Evolutionary conservation across 1,139 yeast genomes (phyloP).

Genomic region (Scheffersomyces insectosa): DNA sequence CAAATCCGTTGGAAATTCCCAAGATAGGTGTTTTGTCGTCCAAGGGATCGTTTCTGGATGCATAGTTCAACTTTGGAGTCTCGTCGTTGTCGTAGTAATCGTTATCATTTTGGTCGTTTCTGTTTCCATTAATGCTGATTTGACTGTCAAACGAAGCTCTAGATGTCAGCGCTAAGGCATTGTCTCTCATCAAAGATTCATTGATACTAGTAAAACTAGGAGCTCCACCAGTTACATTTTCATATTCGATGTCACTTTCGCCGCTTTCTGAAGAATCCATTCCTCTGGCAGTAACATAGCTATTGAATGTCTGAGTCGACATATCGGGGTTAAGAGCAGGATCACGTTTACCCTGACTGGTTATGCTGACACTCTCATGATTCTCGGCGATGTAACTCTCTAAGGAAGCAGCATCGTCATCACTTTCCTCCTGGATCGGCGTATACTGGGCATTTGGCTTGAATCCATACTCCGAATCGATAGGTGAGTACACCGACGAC

Average conservation of each 20-base stretch:
- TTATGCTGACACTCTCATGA: neutral
- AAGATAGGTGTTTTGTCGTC: constrained; percentile 36
- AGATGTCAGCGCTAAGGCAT: neutral
- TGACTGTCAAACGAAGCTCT: constrained; percentile 7
- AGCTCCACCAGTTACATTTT: neutral
- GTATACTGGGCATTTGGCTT: constrained; percentile 7
- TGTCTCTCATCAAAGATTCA: constrained; percentile 28
- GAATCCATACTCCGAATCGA: constrained; percentile 19
- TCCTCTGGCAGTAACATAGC: constrained; percentile 27
- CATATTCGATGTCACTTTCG: neutral
- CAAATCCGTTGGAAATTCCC: constrained; percentile 5
- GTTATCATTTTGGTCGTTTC: constrained; percentile 3
- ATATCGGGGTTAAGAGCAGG: constrained; percentile 2
- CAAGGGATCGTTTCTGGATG: constrained; percentile 11
- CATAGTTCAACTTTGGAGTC: constrained; percentile 27
- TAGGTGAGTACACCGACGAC: constrained; percentile 35
- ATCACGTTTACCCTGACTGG: neutral
- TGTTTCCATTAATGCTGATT: constrained; percentile 2
- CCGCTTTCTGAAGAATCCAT: neutral
- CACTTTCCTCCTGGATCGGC: constrained; percentile 14
- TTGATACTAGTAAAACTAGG: constrained; percentile 36
- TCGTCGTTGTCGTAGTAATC: constrained; percentile 25
- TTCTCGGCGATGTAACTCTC: neutral
- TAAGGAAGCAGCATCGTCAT: neutral
- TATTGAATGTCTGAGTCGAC: constrained; percentile 25